Evolutionary conservation across 352 stramenopile genomes (phyloP).

Genomic region (Globisporangium echinulatum): DNA sequence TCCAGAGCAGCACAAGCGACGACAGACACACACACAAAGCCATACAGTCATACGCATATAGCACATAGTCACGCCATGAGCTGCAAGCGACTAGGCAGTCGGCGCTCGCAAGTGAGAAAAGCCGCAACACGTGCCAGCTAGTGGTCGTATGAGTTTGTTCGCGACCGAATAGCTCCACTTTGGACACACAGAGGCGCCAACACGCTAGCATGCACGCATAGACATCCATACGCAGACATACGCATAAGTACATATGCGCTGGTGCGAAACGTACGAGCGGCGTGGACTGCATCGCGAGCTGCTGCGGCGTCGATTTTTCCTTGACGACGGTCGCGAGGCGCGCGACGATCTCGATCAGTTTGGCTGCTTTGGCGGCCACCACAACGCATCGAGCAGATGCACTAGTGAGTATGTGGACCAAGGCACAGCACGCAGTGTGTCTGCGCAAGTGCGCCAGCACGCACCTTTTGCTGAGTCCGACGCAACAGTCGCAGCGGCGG

Average conservation of each 20-base stretch:
- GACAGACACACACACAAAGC: slow-evolving; percentile 17
- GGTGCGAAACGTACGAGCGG: slow-evolving; percentile 4
- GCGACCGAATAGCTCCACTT: too few relatives aligned
- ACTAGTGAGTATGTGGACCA: background rate
- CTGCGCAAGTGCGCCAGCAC: background rate
- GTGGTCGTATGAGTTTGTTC: background rate
- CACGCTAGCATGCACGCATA: background rate
- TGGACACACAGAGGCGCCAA: too few relatives aligned
- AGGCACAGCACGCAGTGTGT: background rate
- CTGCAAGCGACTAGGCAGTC: too few relatives aligned
- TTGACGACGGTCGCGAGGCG: slow-evolving; percentile 58
- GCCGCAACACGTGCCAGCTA: background rate
- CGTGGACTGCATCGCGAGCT: slow-evolving; percentile 14
- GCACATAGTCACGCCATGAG: background rate
- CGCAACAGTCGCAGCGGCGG: background rate
- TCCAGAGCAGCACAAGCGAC: slow-evolving; percentile 16
- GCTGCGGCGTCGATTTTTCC: slow-evolving; percentile 40
- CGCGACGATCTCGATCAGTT: slow-evolving; percentile 57
- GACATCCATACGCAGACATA: slow-evolving; percentile 1
- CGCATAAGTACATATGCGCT: background rate
- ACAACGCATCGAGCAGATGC: background rate
- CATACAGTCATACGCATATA: slow-evolving; percentile 15
- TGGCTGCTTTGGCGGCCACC: background rate
- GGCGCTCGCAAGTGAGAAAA: too few relatives aligned
- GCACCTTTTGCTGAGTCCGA: slow-evolving; percentile 10